Evolutionary conservation across 352 stramenopile genomes (phyloP), one percentile per base, ranked within the genome.

Genomic region (Globisporangium megalacanthum): DNA sequence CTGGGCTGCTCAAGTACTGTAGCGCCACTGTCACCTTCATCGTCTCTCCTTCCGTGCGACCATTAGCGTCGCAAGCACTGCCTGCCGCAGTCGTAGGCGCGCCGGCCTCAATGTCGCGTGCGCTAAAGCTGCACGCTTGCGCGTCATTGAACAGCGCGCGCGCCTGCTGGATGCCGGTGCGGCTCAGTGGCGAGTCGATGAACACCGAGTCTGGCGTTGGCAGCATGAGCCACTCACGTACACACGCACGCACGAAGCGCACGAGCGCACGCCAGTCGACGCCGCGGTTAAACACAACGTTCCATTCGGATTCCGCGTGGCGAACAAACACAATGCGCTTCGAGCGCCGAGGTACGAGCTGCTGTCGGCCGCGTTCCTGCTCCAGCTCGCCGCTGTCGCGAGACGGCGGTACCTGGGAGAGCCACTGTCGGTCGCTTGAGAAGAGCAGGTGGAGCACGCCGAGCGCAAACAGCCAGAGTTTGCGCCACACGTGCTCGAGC

Each of bases 261-360:
- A 76, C 54, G 7, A 82, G 45, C n/a, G 67, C 70, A 10, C 65
- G 62, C 46, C 72, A 69, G 57, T 72, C 74, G 3, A 84, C 29
- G 37, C 83, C 81, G 45, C 87, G 87, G 58, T 96, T 96, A 55
- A 96, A 96, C 39, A 94, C 68, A 51, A 87, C 75, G 62, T 96
- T 96, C 86, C 86, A 95, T 61, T 92, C 79, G 46, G 83, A 94
- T 68, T 96, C 86, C 35, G 78, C 83, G 48, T 96, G 86, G n/a
- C 86, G 79, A 22, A 95, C 70, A 60, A 95, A 95, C 8, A 96
- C 49, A 33, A 96, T 69, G 46, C 76, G 83, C 68, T 89, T 91
- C 35, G 37, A 25, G 15, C 47, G 31, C 7, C 20, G 44, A 37
- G 46, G 37, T 10, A 10, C 4, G 1, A 17, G 25, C 20, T 47